These are phyloP conservation scores for Yamadazyma paraphyllophila DNA, from an alignment of 805 yeast genomes.

Conservation along the genomic window DNA sequence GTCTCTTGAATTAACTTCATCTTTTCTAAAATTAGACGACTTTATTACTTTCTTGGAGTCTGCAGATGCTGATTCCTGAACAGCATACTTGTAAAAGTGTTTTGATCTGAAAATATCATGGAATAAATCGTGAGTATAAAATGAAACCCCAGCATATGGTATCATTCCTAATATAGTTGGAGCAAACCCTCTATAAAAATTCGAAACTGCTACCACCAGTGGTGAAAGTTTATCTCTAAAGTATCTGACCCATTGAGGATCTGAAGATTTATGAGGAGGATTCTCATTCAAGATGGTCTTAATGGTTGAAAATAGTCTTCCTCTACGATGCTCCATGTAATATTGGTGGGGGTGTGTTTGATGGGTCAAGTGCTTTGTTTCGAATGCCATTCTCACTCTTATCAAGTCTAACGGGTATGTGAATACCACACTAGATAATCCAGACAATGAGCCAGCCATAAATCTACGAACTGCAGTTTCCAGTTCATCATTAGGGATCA, in stretches of 20 bases:
- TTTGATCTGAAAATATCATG: conserved; percentile 83
- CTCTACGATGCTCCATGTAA: conserved; percentile 28
- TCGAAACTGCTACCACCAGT: conserved; percentile 42
- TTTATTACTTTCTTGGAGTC: conserved; percentile 16
- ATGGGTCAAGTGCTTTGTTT: conserved; percentile 49
- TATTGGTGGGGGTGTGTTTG: conserved; percentile 22
- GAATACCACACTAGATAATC: conserved; percentile 78
- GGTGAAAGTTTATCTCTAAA: conserved; percentile 33
- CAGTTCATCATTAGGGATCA: conserved; percentile 70
- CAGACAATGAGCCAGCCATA: conserved; percentile 87
- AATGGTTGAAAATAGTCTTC: conserved; percentile 33
- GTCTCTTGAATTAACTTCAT: conserved; percentile 34
- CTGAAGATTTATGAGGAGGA: conserved; percentile 33
- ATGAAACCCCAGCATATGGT: conserved; percentile 97
- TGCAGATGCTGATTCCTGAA: conserved; percentile 14
- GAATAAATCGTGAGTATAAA: conserved; percentile 86
- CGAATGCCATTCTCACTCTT: conserved; percentile 89
- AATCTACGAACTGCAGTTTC: conserved; percentile 83
- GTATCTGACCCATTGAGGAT: conserved; percentile 37
- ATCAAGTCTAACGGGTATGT: conserved; percentile 92
- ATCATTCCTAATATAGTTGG: conserved; percentile 95
- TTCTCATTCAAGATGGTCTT: conserved; percentile 31
- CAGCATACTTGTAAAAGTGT: conserved; percentile 53
- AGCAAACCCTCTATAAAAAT: conserved; percentile 90
- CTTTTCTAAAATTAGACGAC: conserved; percentile 7